Evolutionary conservation across 2,329 filamentous ascomycete genomes (phyloP), one percentile per base, ranked within the genome.

Genomic region (Biscogniauxia marginata): DNA sequence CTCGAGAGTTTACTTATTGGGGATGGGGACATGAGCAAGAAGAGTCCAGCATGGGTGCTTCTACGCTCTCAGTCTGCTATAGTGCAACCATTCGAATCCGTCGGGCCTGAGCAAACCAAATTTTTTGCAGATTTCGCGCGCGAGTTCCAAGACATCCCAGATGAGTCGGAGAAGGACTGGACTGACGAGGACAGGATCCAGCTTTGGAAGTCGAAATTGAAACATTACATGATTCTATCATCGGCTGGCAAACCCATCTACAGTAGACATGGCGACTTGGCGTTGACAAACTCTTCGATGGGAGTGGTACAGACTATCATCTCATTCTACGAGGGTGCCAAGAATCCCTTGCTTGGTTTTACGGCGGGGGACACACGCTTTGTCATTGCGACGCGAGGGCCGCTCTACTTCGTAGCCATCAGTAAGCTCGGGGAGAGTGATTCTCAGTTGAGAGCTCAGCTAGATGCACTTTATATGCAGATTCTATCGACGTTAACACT

Each of bases 201-300:
- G 16, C 80, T 86, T 61, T 99, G 93, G 93, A 95, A 92, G 70
- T 85, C 89, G 39, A 98, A 98, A 76, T 81, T 93, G 60, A 99
- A 99, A 74, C 95, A 99, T 74, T 99, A 96, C 73, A 85, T 99
- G 74, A 96, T 99, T 66, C 79, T 99, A 1, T 98, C 95, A 2
- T 93, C 92, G 13, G 93, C 96, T 8, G 95, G 95, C 19, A 99
- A 99, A 72, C 96, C 95, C 9, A 96, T 99, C 49, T 99, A 93
- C 80, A 98, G 92, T 68, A 85, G 96, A 49, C 93, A 99, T 70
- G 95, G 96, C 44, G 91, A 97, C 65, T 83, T 96, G 63, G 86
- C 88, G 53, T 78, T 98, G 46, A 91, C 98, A 70, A 96, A 96
- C 66, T 89, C 90, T 50, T 97, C 95, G 66, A 93, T 98, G 71